Percentiles rank a stretch among this genome's conserved stretches.
Evolutionary conservation across 1,284 basidiomycete species (phyloP).

Genomic region (Heterobasidion parviporum): DNA sequence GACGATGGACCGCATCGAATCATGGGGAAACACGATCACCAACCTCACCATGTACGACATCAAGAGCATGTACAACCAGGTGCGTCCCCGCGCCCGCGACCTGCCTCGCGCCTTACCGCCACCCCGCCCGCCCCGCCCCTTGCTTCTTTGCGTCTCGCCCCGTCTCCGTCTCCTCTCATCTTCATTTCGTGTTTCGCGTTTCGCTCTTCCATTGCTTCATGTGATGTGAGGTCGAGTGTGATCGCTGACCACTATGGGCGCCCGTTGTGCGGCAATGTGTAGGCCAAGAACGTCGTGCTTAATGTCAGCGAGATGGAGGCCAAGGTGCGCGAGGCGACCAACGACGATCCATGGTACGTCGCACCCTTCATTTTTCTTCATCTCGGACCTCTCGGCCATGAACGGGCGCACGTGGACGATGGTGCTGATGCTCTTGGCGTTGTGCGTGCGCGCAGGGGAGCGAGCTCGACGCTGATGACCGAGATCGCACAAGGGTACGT

Average conservation of each 20-base stretch:
- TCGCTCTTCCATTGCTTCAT: background rate
- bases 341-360: conserved; percentile 92
- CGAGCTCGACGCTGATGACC: conserved; percentile 96
- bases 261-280: background rate
- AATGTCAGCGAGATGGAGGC: conserved; percentile 97
- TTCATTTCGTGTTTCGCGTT: too few relatives aligned
- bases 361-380: background rate
- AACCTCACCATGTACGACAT: conserved; percentile 87
- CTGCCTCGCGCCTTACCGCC: too few relatives aligned
- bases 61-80: conserved; percentile 91
- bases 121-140: too few relatives aligned
- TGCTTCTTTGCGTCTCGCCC: too few relatives aligned
- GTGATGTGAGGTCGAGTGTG: background rate
- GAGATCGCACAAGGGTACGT: conserved; percentile 93
- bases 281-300: conserved; percentile 87
- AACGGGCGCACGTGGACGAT: background rate
- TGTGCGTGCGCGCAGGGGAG: conserved; percentile 59
- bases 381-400: background rate
- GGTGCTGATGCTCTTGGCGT: conserved; percentile 3
- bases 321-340: conserved; percentile 95
- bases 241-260: background rate
- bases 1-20: conserved; percentile 44
- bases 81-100: conserved; percentile 16
- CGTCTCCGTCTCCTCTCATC: too few relatives aligned
- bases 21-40: conserved; percentile 59